Evolutionary conservation across 2,329 filamentous ascomycete species (phyloP), one percentile per base, ranked within the genome.

Genomic region (Cercospora berteroae): DNA sequence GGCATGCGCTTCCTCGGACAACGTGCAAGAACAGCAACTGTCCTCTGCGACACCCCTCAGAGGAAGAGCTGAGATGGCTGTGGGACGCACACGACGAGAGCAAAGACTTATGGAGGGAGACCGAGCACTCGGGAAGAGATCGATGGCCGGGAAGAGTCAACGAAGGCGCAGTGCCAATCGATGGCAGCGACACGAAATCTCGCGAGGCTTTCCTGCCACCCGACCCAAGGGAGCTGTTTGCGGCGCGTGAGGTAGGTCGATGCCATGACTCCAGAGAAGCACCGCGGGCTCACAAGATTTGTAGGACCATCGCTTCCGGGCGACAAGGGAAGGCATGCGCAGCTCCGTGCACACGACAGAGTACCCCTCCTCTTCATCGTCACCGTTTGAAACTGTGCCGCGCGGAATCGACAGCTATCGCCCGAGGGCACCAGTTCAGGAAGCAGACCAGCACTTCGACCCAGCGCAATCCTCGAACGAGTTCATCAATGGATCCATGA

Each of bases 1-100:
- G 23, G 63, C 66, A 70, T 66, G 73, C 66, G 18, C 60, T 68
- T 64, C 42, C 60, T 31, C 50, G 65, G 10, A 61, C 66, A 5
- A 66, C 64, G 44, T 72, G 68, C 63, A 59, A 56, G 9, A 42
- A 63, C 4, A 59, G 44, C 9, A 4, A 61, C 10, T 74, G 73
- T 59, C 56, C 44, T 31, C 73, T 63, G 65, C 29, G 42, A 10
- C 72, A 75, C 64, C 71, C 73, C n/a, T 58, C 65, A 9, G 27
- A 62, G 36, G 63, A 62, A 10, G 67, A 68, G 29, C 39, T 72
- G 13, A 60, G 57, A 18, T 23, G 50, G 13, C 33, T 73, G 58
- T 73, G 73, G 72, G 69, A 72, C 33, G 50, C 64, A 25, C 62
- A 68, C 25, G 52, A 59, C 62, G 20, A 44, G 9, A n/a, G 65